Base-by-base conservation (phyloP, 352 stramenopile species). In the Pythium grandisporangium region DNA sequence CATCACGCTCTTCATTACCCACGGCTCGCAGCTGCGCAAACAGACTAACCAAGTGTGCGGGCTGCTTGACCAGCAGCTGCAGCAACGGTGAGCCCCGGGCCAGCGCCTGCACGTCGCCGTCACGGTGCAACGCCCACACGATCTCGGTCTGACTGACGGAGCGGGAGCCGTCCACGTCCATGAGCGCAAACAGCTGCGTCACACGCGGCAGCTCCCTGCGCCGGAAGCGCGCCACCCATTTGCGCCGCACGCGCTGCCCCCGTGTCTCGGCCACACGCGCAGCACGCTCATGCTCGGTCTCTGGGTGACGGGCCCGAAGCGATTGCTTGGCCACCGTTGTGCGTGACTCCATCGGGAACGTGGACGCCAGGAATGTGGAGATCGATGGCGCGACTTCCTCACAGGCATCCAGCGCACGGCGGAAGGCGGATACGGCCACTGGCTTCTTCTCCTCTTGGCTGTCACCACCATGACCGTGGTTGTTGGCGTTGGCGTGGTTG, bases 121-220 rank as follows among this genome's bases (percentile, higher is more conserved):
- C 75, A 10, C 66, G 63, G 32, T 77, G 62, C 22, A 86, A 41
- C 10, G 75, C 75, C 70, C 70, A 89, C 10, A 58, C 45, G 51
- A 85, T 77, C 35, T 89, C 72, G 6, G 55, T 42, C 40, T 82
- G 68, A 47, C 76, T 70, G 33, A 89, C 66, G 0, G 72, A 70
- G 5, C 70, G 66, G n/a, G 68, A 84, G 35, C 48, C 56, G 45
- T 86, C 75, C 17, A 64, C 47, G 44, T 89, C 75, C 59, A 89
- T 83, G n/a, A 73, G 34, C 0, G 48, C 34, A 26, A 89, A 88
- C 25, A 89, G 51, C 5, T 62, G 51, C 2, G 30, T 55, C 4
- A 88, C 53, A 0, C 69, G 45, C 1, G 25, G 14, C 4, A 63
- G 58, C 30, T 81, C 70, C 26, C 74, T 51, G 6, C 33, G 38